A percentile compares a stretch with the other conserved stretches of the same genome.
These are phyloP conservation scores for Ceratocystis alfenasii DNA, from an alignment of 2,329 filamentous ascomycete species.

Conservation along the genomic window DNA sequence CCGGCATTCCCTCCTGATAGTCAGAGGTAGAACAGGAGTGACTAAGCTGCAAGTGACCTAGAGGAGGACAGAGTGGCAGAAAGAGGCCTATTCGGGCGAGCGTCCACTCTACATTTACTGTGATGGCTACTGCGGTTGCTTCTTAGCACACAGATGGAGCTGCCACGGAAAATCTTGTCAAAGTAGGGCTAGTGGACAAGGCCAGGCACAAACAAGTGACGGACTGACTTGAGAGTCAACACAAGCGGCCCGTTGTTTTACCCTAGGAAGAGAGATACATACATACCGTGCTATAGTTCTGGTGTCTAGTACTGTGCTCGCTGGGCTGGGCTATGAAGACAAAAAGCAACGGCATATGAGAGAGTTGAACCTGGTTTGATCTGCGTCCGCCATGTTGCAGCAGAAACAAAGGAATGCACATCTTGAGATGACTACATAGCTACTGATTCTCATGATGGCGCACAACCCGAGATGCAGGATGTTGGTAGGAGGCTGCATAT, in stretches of 20 bases:
- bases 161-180: neutral
- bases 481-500: neutral
- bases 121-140: neutral
- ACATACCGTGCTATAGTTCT: neutral
- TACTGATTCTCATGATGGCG: neutral
- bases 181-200: neutral
- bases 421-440: neutral
- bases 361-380: neutral
- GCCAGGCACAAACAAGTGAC: neutral
- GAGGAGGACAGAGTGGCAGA: too few relatives aligned
- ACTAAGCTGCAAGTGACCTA: too few relatives aligned
- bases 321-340: neutral
- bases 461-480: neutral
- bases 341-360: neutral
- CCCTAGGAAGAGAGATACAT: neutral
- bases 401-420: neutral
- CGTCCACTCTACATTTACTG: neutral
- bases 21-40: too few relatives aligned
- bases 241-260: conserved; percentile 1
- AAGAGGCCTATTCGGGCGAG: neutral
- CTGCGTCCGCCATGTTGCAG: neutral
- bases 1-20: too few relatives aligned
- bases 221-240: neutral
- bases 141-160: neutral
- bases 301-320: neutral